Evolutionary conservation across 768 basidiomycete species (phyloP).

Genomic region (Hydnomerulius pinastri): DNA sequence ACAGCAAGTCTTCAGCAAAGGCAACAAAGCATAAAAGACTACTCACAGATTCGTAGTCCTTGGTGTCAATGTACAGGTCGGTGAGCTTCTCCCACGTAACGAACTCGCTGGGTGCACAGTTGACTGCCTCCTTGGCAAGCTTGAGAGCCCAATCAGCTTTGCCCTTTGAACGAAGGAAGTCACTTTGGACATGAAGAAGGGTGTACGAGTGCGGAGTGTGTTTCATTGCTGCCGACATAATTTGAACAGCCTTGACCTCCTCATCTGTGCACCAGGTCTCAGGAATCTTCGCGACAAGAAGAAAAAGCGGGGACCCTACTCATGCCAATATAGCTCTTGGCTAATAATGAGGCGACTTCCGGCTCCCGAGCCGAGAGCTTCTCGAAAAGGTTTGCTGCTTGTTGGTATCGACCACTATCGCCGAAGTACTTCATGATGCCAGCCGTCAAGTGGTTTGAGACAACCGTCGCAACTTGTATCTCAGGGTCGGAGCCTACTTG

Average conservation of each 20-base stretch:
- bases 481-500: slow-evolving; percentile 98
- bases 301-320: slow-evolving; percentile 56
- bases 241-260: slow-evolving; percentile 97
- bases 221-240: slow-evolving; percentile 82
- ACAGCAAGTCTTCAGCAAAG: background rate
- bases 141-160: slow-evolving; percentile 88
- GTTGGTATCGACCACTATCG: slow-evolving; percentile 83
- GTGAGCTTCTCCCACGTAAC: slow-evolving; percentile 99
- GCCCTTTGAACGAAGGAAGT: slow-evolving; percentile 87
- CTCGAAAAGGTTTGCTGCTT: slow-evolving; percentile 92
- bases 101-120: slow-evolving; percentile 97
- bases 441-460: slow-evolving; percentile 94
- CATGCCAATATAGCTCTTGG: slow-evolving; percentile 94
- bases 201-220: slow-evolving; percentile 92
- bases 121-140: slow-evolving; percentile 92
- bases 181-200: slow-evolving; percentile 91
- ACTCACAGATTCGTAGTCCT: slow-evolving; percentile 73
- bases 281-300: background rate
- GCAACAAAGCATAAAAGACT: background rate
- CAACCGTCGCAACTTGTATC: slow-evolving; percentile 95
- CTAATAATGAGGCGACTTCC: slow-evolving; percentile 86
- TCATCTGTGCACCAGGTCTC: slow-evolving; percentile 63
- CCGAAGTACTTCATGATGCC: slow-evolving; percentile 98
- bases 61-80: slow-evolving; percentile 89
- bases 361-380: slow-evolving; percentile 84